Conservation (phyloP, 306 rosid species). For the Styphnolobium japonicum region DNA sequence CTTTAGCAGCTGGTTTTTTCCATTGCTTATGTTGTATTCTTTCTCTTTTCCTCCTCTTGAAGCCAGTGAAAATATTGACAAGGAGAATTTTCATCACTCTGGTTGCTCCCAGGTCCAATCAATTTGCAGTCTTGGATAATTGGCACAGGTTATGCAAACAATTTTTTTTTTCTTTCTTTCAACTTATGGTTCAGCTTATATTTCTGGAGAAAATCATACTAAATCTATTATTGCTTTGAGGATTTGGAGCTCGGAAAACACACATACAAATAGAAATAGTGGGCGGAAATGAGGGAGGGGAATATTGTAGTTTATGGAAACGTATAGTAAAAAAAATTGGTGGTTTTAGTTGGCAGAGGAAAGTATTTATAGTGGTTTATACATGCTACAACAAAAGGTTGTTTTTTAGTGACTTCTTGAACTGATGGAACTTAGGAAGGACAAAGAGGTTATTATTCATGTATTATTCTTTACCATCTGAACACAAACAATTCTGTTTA, state of each 20-base stretch:
- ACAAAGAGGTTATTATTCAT: constrained; percentile 22
- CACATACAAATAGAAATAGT: not conserved
- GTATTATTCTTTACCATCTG: constrained; percentile 38
- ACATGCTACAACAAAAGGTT: not conserved
- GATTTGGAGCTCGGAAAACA: constrained; percentile 23
- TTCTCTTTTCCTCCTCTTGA: constrained; percentile 36
- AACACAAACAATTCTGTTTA: constrained; percentile 31
- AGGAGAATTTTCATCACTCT: constrained; percentile 40
- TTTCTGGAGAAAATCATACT: constrained; percentile 26
- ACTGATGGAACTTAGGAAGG: constrained; percentile 23
- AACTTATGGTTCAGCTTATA: constrained; percentile 17
- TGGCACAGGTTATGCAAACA: constrained; percentile 35
- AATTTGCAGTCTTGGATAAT: constrained; percentile 37
- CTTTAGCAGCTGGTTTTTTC: constrained; percentile 8
- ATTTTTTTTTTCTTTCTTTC: not conserved
- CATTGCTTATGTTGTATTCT: constrained; percentile 37
- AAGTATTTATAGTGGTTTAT: constrained; percentile 17
- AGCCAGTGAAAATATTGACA: constrained; percentile 42
- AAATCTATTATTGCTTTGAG: constrained; percentile 21
- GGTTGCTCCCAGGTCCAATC: constrained; percentile 38
- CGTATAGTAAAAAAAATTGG: not conserved
- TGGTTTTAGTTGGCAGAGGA: constrained; percentile 22
- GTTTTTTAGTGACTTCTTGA: constrained; percentile 6
- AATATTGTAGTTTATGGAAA: constrained; percentile 23
- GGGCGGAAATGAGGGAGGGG: constrained; percentile 15